A percentile compares a stretch with the other conserved stretches of the same genome.
Evolutionary conservation across 805 yeast species (phyloP).

Genomic region (Kluyveromyces nonfermentans): DNA sequence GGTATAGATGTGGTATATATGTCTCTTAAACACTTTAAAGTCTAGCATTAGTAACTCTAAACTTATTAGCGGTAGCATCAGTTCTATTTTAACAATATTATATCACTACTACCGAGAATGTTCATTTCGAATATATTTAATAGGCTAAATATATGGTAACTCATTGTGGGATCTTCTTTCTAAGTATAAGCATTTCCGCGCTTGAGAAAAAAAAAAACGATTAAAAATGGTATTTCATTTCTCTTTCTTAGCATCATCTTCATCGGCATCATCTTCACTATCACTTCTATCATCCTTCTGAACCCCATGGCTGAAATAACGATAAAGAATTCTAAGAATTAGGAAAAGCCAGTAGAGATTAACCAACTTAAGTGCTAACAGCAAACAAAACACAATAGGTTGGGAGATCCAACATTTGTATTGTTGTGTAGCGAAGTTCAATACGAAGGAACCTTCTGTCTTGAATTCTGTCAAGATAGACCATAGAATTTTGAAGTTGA

Average conservation of each 20-base stretch:
- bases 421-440: constrained; percentile 84
- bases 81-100: no score
- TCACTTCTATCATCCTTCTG: constrained; percentile 82
- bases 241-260: constrained; percentile 13
- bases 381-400: constrained; percentile 72
- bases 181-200: neutral
- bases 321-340: constrained; percentile 66
- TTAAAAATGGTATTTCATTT: no score
- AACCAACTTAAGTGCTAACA: constrained; percentile 74
- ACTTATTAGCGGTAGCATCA: no score
- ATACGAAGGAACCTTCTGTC: constrained; percentile 70
- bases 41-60: no score
- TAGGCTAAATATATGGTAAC: neutral
- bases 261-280: constrained; percentile 53
- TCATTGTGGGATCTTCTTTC: neutral
- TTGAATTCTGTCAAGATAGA: constrained; percentile 78
- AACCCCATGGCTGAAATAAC: constrained; percentile 51
- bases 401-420: constrained; percentile 95
- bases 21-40: no score
- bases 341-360: constrained; percentile 83
- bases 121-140: no score
- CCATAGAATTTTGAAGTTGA: constrained; percentile 74
- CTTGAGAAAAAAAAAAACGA: neutral
- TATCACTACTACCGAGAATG: no score
- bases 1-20: no score